phyloP scores from a whole-genome alignment of 2,329 filamentous ascomycete genomes.

The Orbilia quercus region DNA sequence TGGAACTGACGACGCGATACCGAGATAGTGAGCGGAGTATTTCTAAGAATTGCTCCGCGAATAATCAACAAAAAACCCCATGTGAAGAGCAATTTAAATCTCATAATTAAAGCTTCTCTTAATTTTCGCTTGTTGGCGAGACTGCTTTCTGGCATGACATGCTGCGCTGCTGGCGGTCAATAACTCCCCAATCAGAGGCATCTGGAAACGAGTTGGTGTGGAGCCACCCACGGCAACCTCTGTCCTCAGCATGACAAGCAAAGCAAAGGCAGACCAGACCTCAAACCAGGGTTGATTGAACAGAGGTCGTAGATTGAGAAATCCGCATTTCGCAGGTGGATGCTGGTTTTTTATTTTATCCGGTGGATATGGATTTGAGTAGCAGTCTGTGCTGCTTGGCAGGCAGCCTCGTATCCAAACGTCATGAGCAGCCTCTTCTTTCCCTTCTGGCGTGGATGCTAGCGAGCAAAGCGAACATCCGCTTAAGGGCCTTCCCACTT shows the following conservation, averaged over 20 bases:
- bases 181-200: constrained; percentile 1
- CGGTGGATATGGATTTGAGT: background rate
- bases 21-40: no score
- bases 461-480: background rate
- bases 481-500: background rate
- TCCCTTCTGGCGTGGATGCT: constrained; percentile 16
- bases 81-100: no score
- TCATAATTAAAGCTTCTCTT: no score
- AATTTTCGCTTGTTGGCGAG: no score
- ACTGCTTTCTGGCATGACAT: background rate
- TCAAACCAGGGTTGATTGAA: no score
- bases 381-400: no score
- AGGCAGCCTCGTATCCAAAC: constrained; percentile 24
- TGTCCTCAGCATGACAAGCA: background rate
- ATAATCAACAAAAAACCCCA: no score
- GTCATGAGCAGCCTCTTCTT: constrained; percentile 44
- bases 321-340: background rate
- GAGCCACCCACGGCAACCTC: background rate
- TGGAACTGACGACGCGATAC: no score
- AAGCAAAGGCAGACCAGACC: background rate
- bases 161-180: background rate
- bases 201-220: constrained; percentile 4
- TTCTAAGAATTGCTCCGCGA: no score
- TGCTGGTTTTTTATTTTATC: background rate
- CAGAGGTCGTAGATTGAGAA: no score